Base-by-base conservation (phyloP, 164 flowering plant genomes). In the Magnolia sinica region DNA sequence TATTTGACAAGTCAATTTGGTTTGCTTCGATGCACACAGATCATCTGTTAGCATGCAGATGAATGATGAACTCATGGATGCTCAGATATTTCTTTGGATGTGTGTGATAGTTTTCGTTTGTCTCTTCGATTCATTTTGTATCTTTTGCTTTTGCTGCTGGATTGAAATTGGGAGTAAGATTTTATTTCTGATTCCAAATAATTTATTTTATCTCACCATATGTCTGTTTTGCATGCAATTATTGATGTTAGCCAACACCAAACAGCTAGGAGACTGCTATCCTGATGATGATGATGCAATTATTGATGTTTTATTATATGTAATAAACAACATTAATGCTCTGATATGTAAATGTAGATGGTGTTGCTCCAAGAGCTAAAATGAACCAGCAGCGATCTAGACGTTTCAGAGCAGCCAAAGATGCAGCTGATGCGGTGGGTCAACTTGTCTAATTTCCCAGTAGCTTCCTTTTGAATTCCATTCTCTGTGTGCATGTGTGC, bases 321-420 rank as follows among this genome's bases (percentile, higher is more conserved):
- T 68, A 31, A 3, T 4, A 29, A 27, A 13, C 16, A 19, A 74
- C 71, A 18, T 70, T 76, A 50, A 23, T 24, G 70, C 9, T 69
- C 31, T 79, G 75, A 68, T 50, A 71, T 27, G 45, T 66, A 72
- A 72, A 55, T 81, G 73, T 75, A 95, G 99, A 95, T 89, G 99
- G 99, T 78, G 97, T 92, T 83, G 99, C 99, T 50, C 99, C 99
- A 27, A 89, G 99, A 80, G 99, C 99, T 20, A 95, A 95, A 83
- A 95, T 95, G 99, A 95, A 95, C 76, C 99, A 95, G 79, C 99
- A 95, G 77, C 86, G 99, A 1, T 95, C 99, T 73, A 87, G 98
- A 82, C 97, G 98, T 74, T 95, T 95, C 78, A 88, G 99, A 86
- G 90, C 98, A 50, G 99, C 99, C 64, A 95, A 93, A 85, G 97